Evolutionary conservation across 179 eudicot genomes (phyloP).

Genomic region (Beta corolliflora): DNA sequence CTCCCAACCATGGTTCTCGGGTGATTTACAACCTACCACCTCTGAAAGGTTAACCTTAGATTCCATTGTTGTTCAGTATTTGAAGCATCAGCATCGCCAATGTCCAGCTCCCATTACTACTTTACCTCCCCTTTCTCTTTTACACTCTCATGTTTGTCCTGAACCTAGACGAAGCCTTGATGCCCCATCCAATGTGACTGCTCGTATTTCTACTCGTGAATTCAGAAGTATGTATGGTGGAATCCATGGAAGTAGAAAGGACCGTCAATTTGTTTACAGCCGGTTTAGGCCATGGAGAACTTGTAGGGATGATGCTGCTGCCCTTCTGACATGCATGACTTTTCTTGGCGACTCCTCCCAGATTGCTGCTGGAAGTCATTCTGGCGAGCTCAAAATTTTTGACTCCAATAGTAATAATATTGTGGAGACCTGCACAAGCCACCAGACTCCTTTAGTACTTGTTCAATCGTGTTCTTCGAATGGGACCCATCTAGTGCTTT

Average conservation of each 20-base stretch:
- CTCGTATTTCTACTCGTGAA: slow-evolving; percentile 83
- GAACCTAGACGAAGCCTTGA: slow-evolving; percentile 87
- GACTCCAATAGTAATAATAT: slow-evolving; percentile 66
- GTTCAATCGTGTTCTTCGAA: slow-evolving; percentile 62
- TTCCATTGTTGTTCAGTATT: slow-evolving; percentile 86
- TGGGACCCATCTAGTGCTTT: slow-evolving; percentile 65
- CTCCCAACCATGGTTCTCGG: slow-evolving; percentile 39
- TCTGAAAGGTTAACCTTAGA: slow-evolving; percentile 79
- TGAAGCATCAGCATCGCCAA: slow-evolving; percentile 98
- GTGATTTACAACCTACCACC: slow-evolving; percentile 54
- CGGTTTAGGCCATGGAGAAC: slow-evolving; percentile 94
- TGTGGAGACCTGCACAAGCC: slow-evolving; percentile 70
- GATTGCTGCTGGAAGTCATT: slow-evolving; percentile 82
- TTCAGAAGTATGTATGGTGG: slow-evolving; percentile 91
- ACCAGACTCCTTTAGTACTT: slow-evolving; percentile 63
- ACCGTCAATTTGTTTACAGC: slow-evolving; percentile 90
- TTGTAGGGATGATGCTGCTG: slow-evolving; percentile 77
- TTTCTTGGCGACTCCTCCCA: slow-evolving; percentile 84
- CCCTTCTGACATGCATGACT: slow-evolving; percentile 78
- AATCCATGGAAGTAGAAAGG: slow-evolving; percentile 75
- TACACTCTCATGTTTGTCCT: slow-evolving; percentile 96
- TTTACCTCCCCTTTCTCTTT: slow-evolving; percentile 87
- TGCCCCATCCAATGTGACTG: slow-evolving; percentile 85
- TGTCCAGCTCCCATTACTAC: slow-evolving; percentile 99
- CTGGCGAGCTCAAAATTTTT: slow-evolving; percentile 89